Evolutionary conservation across 1,284 basidiomycete genomes (phyloP), one percentile per base, ranked within the genome.

Genomic region (Ustilago hordei): DNA sequence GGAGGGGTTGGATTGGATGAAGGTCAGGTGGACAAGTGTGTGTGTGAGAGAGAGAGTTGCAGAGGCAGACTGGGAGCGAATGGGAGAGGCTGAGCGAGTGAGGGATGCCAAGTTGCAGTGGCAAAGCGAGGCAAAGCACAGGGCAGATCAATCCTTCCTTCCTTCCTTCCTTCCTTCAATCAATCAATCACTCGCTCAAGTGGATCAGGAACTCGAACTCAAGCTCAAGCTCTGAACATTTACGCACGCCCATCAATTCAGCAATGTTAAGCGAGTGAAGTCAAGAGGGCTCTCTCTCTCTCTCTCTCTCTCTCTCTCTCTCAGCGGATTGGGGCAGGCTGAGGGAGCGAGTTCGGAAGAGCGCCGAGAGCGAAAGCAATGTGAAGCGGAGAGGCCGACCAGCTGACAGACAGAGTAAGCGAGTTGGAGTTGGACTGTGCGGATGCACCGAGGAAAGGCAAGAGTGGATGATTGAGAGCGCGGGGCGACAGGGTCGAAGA

Each of bases 201-300:
- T 55, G 53, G 53, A 55, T 55, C 53, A 55, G 53, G 53, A 23
- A 55, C 53, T 38, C 13, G 32, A 34, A 28, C 45, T 53, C 45
- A 17, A 23, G 6, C 45, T 48, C 45, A 48, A 48, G 45, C 15
- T 48, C 19, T 23, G 11, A 19, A 45, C 7, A 17, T 45, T 45
- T 17, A 45, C 15, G 13, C 17, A 15, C 41, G 41, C 12, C n/a
- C 41, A 45, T 2, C 48, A 32, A 32, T 23, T 12, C 36, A 28
- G 23, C 23, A 28, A 5, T 52, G 7, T 11, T 54, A 54, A 54
- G 55, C 35, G 55, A 32, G 35, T 8, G 36, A 13, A 38, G 36
- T 6, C 15, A 8, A 45, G 15, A 45, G 41, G 23, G 41, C 4
- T 19, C 23, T 28, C 23, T 28, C 23, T 28, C 23, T 28, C 23